Evolutionary conservation across 192 early-diverging fungal species (phyloP).

Genomic region (Diversispora epigaea): DNA sequence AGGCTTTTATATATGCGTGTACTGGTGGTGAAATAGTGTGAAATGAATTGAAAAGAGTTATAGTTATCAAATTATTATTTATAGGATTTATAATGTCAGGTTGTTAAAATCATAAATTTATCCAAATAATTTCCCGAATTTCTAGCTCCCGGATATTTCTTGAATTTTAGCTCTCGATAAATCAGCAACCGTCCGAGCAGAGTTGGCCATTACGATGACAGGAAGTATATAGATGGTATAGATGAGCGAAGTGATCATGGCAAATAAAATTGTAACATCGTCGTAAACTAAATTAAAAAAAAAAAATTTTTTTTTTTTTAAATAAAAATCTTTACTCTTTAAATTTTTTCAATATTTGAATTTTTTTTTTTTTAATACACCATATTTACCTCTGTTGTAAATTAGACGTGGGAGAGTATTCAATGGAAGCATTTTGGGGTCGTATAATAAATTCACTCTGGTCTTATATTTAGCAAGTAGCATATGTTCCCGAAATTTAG

Average conservation of each 20-base stretch:
- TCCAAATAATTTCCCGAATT: too few species aligned
- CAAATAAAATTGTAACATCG: conserved; percentile 23
- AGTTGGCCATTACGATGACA: conserved; percentile 18
- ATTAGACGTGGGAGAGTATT: conserved; percentile 29
- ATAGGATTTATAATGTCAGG: too few species aligned
- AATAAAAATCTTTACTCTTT: too few species aligned
- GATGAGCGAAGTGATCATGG: conserved; percentile 18
- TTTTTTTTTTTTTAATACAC: not conserved
- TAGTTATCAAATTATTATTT: too few species aligned
- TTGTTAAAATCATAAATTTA: too few species aligned
- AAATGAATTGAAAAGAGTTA: too few species aligned
- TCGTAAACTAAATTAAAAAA: conserved; percentile 17
- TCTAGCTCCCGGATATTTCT: conserved; percentile 2
- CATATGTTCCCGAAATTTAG: conserved; percentile 18
- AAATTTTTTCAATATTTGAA: not conserved
- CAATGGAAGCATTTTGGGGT: conserved; percentile 20
- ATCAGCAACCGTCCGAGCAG: conserved; percentile 15
- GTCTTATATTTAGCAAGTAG: not conserved
- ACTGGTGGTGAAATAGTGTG: too few species aligned
- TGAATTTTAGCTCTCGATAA: conserved; percentile 16
- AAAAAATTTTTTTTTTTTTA: not conserved
- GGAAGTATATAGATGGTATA: conserved; percentile 32
- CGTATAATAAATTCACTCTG: conserved; percentile 9
- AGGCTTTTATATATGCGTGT: too few species aligned
- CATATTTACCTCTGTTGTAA: conserved; percentile 22